Evolutionary conservation across 2,329 filamentous ascomycete species (phyloP).

Genomic region (Rhytidhysteron rufulum): DNA sequence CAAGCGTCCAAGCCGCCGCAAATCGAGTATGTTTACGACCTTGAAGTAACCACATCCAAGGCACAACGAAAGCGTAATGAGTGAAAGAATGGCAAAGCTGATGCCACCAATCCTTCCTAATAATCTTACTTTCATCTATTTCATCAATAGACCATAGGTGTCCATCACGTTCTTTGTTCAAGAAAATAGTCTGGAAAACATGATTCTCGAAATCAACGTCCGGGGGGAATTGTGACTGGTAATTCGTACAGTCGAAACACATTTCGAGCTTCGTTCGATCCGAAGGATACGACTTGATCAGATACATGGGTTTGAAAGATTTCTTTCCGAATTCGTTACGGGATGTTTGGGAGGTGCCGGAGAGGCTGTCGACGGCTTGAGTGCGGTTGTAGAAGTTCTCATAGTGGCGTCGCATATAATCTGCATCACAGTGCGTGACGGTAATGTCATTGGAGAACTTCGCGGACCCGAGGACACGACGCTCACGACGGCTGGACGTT

Average conservation of each 20-base stretch:
- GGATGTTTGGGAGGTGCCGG: constrained; percentile 38
- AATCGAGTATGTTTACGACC: constrained; percentile 60
- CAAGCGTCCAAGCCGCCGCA: constrained; percentile 65
- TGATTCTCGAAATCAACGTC: constrained; percentile 55
- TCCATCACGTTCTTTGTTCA: constrained; percentile 54
- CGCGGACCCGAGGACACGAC: constrained; percentile 65
- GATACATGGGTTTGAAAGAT: constrained; percentile 62
- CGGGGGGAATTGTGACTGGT: constrained; percentile 66
- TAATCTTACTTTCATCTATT: constrained; percentile 58
- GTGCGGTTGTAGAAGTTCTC: constrained; percentile 56
- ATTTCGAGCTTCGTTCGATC: constrained; percentile 56
- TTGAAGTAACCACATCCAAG: constrained; percentile 69
- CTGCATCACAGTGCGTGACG: constrained; percentile 62
- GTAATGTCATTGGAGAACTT: constrained; percentile 69
- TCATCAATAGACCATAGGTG: constrained; percentile 58
- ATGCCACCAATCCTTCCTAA: constrained; percentile 65
- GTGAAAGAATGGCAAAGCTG: constrained; percentile 62
- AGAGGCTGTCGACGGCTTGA: constrained; percentile 41
- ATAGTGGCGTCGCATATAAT: constrained; percentile 66
- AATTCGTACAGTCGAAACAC: constrained; percentile 72
- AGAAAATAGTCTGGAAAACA: constrained; percentile 67
- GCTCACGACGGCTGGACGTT: constrained; percentile 59
- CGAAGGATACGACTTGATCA: constrained; percentile 56
- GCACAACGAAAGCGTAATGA: constrained; percentile 63
- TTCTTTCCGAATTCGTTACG: constrained; percentile 46